Evolutionary conservation across 2,329 filamentous ascomycete species (phyloP).

Genomic region (Cercospora janseana): DNA sequence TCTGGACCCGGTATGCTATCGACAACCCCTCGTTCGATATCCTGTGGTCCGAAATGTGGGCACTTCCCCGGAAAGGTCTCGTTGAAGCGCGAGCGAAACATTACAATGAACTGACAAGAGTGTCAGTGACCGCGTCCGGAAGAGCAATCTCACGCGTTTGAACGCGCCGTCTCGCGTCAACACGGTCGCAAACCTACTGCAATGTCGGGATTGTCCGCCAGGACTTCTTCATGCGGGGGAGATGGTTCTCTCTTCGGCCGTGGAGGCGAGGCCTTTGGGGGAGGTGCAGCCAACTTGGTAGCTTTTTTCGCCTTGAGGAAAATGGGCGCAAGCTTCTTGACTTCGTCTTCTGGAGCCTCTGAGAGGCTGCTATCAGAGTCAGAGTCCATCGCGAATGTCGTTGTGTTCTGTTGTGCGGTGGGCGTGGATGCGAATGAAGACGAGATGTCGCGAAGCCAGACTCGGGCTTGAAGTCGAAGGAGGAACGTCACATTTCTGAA

Average conservation of each 20-base stretch:
- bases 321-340: slow-evolving; percentile 39
- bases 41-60: slow-evolving; percentile 88
- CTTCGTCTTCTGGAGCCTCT: slow-evolving; percentile 59
- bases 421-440: slow-evolving; percentile 26
- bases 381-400: slow-evolving; percentile 45
- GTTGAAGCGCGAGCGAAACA: slow-evolving; percentile 92
- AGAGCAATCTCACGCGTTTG: slow-evolving; percentile 27
- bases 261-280: slow-evolving; percentile 38
- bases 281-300: slow-evolving; percentile 48
- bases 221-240: slow-evolving; percentile 82
- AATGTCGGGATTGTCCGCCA: slow-evolving; percentile 89
- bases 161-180: slow-evolving; percentile 35
- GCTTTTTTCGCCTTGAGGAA: slow-evolving; percentile 43
- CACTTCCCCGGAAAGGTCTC: slow-evolving; percentile 86
- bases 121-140: slow-evolving; percentile 46
- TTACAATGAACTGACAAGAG: slow-evolving; percentile 80
- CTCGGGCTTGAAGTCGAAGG: slow-evolving; percentile 15
- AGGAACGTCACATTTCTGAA: slow-evolving; percentile 23
- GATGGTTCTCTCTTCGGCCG: slow-evolving; percentile 72
- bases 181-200: slow-evolving; percentile 64
- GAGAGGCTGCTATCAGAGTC: slow-evolving; percentile 60
- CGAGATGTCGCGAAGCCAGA: slow-evolving; percentile 16
- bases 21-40: slow-evolving; percentile 82
- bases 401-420: slow-evolving; percentile 33
- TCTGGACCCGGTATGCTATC: slow-evolving; percentile 77